These are phyloP conservation scores for Suillus occidentalis DNA, from an alignment of 768 basidiomycete genomes.

Conservation along the genomic window DNA sequence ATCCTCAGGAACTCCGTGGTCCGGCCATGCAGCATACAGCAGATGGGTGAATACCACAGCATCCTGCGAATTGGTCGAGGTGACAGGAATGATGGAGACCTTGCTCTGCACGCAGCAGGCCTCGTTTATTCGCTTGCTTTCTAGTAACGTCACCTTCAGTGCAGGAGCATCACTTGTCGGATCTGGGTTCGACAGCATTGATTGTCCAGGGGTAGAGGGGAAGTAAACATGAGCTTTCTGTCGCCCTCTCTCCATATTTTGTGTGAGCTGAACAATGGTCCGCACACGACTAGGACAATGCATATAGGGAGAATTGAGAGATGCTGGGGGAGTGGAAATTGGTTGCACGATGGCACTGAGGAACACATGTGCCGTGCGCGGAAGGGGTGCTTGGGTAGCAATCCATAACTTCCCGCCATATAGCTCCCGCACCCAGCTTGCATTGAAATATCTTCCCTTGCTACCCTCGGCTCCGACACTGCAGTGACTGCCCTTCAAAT, in stretches of 20 bases:
- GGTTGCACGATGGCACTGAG: conserved; percentile 66
- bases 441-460: conserved; percentile 70
- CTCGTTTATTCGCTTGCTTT: conserved; percentile 45
- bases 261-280: conserved; percentile 83
- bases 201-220: conserved; percentile 56
- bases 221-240: conserved; percentile 82
- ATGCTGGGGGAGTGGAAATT: conserved; percentile 35
- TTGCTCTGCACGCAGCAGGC: conserved; percentile 64
- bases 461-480: conserved; percentile 13
- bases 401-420: conserved; percentile 81
- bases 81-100: conserved; percentile 50
- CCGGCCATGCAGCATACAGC: conserved; percentile 79
- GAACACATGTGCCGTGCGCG: conserved; percentile 69
- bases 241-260: conserved; percentile 63
- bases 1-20: conserved; percentile 74
- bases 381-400: conserved; percentile 80
- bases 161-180: conserved; percentile 38
- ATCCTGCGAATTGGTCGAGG: conserved; percentile 23
- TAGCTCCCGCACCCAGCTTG: conserved; percentile 79
- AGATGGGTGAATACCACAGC: conserved; percentile 65
- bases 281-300: conserved; percentile 47
- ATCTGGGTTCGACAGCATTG: conserved; percentile 47
- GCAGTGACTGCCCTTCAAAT: neutral
- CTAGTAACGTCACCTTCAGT: conserved; percentile 59
- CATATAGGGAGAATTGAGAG: conserved; percentile 15